Conservation (phyloP, 163 green algal species). For the Coccomyxa subellipsoidea region DNA sequence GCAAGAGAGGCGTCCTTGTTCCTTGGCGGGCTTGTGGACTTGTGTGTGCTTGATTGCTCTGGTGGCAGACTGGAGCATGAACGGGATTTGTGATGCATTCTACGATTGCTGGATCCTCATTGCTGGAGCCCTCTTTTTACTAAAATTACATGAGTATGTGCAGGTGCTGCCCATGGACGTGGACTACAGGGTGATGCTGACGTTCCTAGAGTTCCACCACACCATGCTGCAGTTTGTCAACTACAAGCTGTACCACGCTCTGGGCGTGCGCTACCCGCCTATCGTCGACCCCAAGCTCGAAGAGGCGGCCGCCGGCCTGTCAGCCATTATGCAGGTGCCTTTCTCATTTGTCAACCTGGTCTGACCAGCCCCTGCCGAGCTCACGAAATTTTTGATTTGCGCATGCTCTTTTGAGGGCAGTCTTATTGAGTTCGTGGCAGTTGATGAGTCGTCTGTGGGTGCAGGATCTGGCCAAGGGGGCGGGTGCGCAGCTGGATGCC, state of each 20-base stretch:
- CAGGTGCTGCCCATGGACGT: slow-evolving; percentile 91
- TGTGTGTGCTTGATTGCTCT: too few species aligned
- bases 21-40: too few species aligned
- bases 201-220: slow-evolving; percentile 98
- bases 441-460: neutral
- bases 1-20: too few species aligned
- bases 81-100: too few species aligned
- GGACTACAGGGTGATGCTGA: slow-evolving; percentile 97
- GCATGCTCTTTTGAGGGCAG: too few species aligned
- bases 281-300: slow-evolving; percentile 78
- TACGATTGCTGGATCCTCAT: too few species aligned
- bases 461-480: neutral
- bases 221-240: slow-evolving; percentile 92
- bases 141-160: neutral
- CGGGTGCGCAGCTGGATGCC: neutral
- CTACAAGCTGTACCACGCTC: slow-evolving; percentile 94
- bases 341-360: slow-evolving; percentile 8
- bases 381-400: too few species aligned
- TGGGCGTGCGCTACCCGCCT: slow-evolving; percentile 86
- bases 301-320: slow-evolving; percentile 69
- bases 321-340: slow-evolving; percentile 67
- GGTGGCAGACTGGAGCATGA: too few species aligned
- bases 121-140: too few species aligned
- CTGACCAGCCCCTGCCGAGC: too few species aligned
- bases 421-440: too few species aligned